A percentile compares a stretch with the other conserved stretches of the same genome.
Conservation (phyloP, 176 grass and related monocot species). For the Bothriochloa decipiens region DNA sequence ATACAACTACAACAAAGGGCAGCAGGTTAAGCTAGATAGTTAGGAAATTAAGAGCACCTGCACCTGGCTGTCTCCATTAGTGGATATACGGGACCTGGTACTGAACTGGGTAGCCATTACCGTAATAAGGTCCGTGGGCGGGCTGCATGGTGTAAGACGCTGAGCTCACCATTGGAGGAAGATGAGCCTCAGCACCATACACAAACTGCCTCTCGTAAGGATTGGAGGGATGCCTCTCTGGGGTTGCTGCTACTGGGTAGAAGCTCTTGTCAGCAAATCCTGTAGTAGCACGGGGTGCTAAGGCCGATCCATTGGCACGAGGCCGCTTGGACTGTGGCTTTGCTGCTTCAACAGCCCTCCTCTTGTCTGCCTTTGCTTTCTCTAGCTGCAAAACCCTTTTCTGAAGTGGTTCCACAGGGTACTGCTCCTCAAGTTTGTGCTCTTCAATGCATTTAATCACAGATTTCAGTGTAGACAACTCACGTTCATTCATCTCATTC, state of each 20-base stretch:
- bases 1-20: constrained; percentile 33
- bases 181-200: constrained; percentile 64
- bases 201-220: constrained; percentile 71
- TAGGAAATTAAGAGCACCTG: constrained; percentile 38
- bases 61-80: constrained; percentile 56
- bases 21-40: constrained; percentile 50
- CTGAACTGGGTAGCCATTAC: constrained; percentile 78
- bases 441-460: constrained; percentile 92
- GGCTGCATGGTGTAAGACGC: constrained; percentile 66
- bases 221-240: constrained; percentile 61
- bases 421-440: constrained; percentile 87
- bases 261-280: constrained; percentile 77
- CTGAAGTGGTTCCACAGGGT: constrained; percentile 71
- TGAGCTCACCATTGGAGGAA: constrained; percentile 53
- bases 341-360: constrained; percentile 72
- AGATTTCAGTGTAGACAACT: constrained; percentile 76
- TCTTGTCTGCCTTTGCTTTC: constrained; percentile 97
- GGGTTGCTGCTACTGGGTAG: constrained; percentile 52
- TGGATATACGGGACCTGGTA: constrained; percentile 76
- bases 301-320: constrained; percentile 66
- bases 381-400: constrained; percentile 84
- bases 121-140: constrained; percentile 68
- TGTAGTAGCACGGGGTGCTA: constrained; percentile 53
- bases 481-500: constrained; percentile 87
- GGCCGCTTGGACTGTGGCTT: constrained; percentile 91